Conservation (phyloP, 495 filamentous ascomycete species). For the Stereocaulon alpinum region DNA sequence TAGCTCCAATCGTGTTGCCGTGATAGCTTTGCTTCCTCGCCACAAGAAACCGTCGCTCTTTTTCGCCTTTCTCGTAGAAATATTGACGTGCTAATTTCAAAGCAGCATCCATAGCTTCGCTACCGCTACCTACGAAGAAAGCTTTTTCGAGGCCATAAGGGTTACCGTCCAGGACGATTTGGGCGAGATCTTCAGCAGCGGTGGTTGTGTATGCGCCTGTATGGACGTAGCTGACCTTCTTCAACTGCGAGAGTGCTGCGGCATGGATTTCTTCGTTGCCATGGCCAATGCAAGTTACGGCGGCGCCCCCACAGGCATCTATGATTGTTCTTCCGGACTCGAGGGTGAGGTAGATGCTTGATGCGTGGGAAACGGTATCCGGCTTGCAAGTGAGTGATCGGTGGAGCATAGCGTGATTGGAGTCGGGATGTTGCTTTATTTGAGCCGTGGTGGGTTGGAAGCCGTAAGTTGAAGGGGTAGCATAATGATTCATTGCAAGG, state of each 20-base stretch:
- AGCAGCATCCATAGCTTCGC: conserved; percentile 61
- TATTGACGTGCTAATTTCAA: conserved; percentile 56
- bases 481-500: background rate
- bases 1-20: conserved; percentile 58
- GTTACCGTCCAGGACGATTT: conserved; percentile 35
- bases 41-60: conserved; percentile 49
- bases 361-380: conserved; percentile 32
- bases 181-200: conserved; percentile 37
- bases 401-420: conserved; percentile 31
- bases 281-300: conserved; percentile 42
- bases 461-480: background rate
- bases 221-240: conserved; percentile 42
- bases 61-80: conserved; percentile 40
- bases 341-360: conserved; percentile 39
- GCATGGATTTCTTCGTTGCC: conserved; percentile 35
- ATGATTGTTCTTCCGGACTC: conserved; percentile 52
- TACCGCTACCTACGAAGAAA: conserved; percentile 43
- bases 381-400: conserved; percentile 34
- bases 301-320: conserved; percentile 47
- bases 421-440: background rate
- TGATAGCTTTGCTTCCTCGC: conserved; percentile 63
- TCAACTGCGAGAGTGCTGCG: conserved; percentile 41
- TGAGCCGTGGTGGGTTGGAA: conserved; percentile 7
- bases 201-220: conserved; percentile 41
- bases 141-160: conserved; percentile 32